Evolutionary conservation across 805 yeast species (phyloP).

Genomic region (Wickerhamiella cacticola): DNA sequence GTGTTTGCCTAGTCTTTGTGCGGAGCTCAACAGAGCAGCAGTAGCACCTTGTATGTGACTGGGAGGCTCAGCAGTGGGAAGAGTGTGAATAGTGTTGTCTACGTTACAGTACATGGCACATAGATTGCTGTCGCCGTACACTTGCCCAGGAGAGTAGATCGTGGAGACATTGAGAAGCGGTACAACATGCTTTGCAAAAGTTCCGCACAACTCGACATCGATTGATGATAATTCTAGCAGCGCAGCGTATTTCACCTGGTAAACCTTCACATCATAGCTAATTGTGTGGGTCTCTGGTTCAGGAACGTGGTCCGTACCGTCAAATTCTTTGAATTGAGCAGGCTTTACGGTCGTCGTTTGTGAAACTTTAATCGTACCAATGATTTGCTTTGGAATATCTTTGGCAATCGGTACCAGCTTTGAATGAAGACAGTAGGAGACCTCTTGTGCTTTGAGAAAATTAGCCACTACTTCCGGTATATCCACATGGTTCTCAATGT

Average conservation of each 20-base stretch:
- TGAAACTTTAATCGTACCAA: not conserved
- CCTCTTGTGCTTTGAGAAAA: conserved; percentile 8
- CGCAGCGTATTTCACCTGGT: conserved; percentile 1
- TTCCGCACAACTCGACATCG: conserved; percentile 6
- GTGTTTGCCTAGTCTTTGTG: conserved; percentile 19
- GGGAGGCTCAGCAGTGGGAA: conserved; percentile 25
- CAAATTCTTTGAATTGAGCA: conserved; percentile 1
- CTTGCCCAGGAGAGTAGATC: conserved; percentile 8
- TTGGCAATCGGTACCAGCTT: conserved; percentile 1
- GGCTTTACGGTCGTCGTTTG: not conserved
- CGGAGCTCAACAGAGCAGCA: conserved; percentile 26
- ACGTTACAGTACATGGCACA: conserved; percentile 3
- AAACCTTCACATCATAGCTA: not conserved
- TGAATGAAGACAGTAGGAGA: not conserved
- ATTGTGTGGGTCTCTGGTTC: conserved; percentile 5
- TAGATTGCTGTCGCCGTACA: not conserved
- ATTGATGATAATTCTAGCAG: conserved; percentile 1
- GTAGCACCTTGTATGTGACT: conserved; percentile 25
- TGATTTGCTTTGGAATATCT: not conserved
- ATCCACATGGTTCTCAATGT: not conserved
- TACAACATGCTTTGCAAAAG: conserved; percentile 1
- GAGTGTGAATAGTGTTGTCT: not conserved
- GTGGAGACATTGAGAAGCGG: not conserved
- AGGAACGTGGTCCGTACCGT: conserved; percentile 5
- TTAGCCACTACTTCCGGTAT: conserved; percentile 17